Base-by-base conservation (phyloP, 73 alveolate genomes). In the Uronychia binucleata region DNA sequence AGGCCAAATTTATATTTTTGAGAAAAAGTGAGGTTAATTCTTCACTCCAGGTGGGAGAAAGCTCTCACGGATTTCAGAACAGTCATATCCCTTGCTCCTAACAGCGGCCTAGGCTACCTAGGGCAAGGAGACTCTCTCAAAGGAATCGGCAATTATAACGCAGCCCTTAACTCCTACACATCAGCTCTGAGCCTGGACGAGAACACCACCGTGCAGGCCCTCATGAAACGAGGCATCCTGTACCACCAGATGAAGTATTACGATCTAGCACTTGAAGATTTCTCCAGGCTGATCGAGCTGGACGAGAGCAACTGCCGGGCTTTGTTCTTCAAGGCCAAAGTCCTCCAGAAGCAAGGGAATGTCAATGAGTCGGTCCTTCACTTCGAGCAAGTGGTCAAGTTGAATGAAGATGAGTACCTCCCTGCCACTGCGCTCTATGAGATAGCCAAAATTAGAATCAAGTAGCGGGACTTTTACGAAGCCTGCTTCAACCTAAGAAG, bases 381-480 rank as follows among this genome's bases (percentile, higher is more conserved):
- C 31, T 94, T 88, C 83, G 98, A 94, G 67, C 86, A 94, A 78
- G 94, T 94, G 0, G 86, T 94, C 28, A 88, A 94, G 83, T 86
- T 76, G 29, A 78, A 85, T 76, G 90, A 86, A 30, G 94, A 93
- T 26, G 82, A 86, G 80, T 92, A 86, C 79, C 85, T 93, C 46
- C 88, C 92, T 5, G 88, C 94, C 11, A 89, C 87, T 33, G 94
- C 98, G 19, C 92, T 94, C 13, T 94, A 92, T 89, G 98, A 94
- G 74, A 92, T 94, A 33, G 95, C 98, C 28, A 94, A 92, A 76
- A 90, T 95, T 75, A 87, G 91, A 91, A 95, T 95, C 1, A 84
- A 89, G 58, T 81, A 93, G 75, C 90, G 95, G 60, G 98, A 95
- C 60, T 95, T 93, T 77, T 95, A 95, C 88, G 96, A 92, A 35